Evolutionary conservation across 179 eudicot genomes (phyloP).

Genomic region (Corrigiola litoralis): DNA sequence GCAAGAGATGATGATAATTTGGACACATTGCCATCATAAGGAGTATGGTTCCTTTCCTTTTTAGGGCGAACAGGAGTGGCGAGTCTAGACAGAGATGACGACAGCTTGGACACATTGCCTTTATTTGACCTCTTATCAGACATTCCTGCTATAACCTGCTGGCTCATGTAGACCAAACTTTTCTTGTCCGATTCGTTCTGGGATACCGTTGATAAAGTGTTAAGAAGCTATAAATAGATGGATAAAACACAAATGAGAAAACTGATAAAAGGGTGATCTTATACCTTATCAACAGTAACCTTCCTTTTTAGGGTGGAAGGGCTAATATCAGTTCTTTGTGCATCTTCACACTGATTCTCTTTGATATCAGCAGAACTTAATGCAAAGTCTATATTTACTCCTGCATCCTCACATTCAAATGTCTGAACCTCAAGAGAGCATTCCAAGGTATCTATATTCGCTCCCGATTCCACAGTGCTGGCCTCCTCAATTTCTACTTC

Average conservation of each 20-base stretch:
- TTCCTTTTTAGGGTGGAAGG: conserved; percentile 19
- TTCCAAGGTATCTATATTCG: not conserved
- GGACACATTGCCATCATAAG: conserved; percentile 22
- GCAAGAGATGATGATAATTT: conserved; percentile 38
- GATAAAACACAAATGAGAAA: not conserved
- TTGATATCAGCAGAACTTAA: conserved; percentile 22
- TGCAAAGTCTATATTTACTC: conserved; percentile 9
- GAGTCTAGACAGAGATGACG: conserved; percentile 34
- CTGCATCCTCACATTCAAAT: conserved; percentile 14
- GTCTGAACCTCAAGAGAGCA: conserved; percentile 7
- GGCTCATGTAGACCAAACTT: conserved; percentile 25
- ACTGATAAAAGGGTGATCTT: not conserved
- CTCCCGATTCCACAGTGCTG: conserved; percentile 6
- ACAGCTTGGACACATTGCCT: conserved; percentile 35
- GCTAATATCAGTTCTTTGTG: conserved; percentile 2
- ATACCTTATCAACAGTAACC: conserved; percentile 31
- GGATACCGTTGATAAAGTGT: conserved; percentile 13
- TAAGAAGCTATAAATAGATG: not conserved
- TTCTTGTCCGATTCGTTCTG: conserved; percentile 33
- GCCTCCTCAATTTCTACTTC: conserved; percentile 11
- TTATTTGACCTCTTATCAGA: conserved; percentile 21
- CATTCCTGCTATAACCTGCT: conserved; percentile 25
- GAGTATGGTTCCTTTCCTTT: conserved; percentile 26
- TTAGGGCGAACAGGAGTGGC: conserved; percentile 27
- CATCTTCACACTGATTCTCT: conserved; percentile 12